A percentile compares a stretch with the other conserved stretches of the same genome.
These are phyloP conservation scores for Periconia sp. DNA, from an alignment of 2,329 filamentous ascomycete species.

Conservation along the genomic window DNA sequence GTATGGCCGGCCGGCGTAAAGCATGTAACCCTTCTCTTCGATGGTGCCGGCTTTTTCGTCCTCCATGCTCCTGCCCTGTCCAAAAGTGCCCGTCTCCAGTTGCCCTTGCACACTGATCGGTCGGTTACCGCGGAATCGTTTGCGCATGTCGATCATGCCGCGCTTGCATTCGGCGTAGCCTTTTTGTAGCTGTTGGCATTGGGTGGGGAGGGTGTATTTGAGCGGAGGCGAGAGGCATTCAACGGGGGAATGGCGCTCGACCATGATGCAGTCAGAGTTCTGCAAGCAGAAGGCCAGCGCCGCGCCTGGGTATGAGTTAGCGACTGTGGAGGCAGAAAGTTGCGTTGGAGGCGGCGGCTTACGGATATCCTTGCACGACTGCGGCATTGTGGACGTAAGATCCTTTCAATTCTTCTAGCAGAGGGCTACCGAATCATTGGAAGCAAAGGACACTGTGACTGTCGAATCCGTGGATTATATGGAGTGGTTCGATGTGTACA, in stretches of 20 bases:
- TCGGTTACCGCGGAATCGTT: conserved; percentile 92
- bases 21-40: conserved; percentile 43
- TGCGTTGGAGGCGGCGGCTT: conserved; percentile 43
- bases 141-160: conserved; percentile 97
- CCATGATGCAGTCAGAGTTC: conserved; percentile 93
- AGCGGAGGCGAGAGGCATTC: conserved; percentile 88
- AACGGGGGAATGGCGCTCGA: conserved; percentile 80
- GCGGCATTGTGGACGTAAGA: conserved; percentile 67
- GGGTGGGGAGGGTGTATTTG: conserved; percentile 75
- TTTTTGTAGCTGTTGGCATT: conserved; percentile 91
- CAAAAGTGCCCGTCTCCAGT: conserved; percentile 36
- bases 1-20: conserved; percentile 38
- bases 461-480: not conserved
- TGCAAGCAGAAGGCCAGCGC: conserved; percentile 94
- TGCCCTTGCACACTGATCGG: conserved; percentile 60
- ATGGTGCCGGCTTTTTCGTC: conserved; percentile 39
- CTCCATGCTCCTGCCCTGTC: conserved; percentile 29
- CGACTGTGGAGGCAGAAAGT: not conserved
- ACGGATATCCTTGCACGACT: conserved; percentile 97
- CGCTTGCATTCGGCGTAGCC: conserved; percentile 92
- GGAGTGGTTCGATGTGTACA: too few species aligned
- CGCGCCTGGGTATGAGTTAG: conserved; percentile 62
- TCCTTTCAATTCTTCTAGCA: not conserved
- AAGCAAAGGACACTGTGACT: not conserved
- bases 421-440: conserved; percentile 16